Base-by-base conservation (phyloP, 2,329 filamentous ascomycete genomes). In the Alternaria panax region DNA sequence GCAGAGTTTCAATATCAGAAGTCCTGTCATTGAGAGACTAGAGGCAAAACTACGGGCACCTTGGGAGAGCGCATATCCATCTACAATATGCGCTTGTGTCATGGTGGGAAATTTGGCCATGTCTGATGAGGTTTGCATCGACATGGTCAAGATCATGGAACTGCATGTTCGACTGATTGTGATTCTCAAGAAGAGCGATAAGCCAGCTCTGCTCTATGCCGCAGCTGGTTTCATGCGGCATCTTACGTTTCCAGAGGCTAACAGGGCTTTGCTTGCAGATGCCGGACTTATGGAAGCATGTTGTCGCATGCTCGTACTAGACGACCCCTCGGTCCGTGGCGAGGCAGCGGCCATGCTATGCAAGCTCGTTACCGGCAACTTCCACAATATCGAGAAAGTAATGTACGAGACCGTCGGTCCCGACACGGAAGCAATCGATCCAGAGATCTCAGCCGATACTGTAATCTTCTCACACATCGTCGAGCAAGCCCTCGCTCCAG, bases 51-150 rank as follows among this genome's bases (percentile, higher is more conserved):
- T 77, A 22, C 56, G 64, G 18, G 62, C 64, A 16, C 47, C 64
- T 34, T 57, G 56, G 46, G 53, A 54, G 41, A 56, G 54, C 20
- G 59, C 59, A 24, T 63, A 64, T 4, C 75, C 72, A 38, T 75
- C 70, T 6, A 72, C 67, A 2, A 73, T 78, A 34, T 78, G 71
- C 42, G 68, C 71, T 30, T 79, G 75, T 52, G 72, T 79, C 38
- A 74, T 77, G 45, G 71, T 79, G n/a, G 77, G 76, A 4, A 79
- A 79, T 42, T 56, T 78, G 27, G 75, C 75, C 6, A 76, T 76
- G 54, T 75, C 75, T 3, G 76, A 79, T 42, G 57, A 71, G 48
- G 65, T 70, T 2, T 77, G 71, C 50, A 73, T 71, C 16, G 60
- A 73, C 16, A 75, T 79, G 73, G 75, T 78, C 34, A 66, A 74